A percentile compares a stretch with the other conserved stretches of the same genome.
Evolutionary conservation across 768 basidiomycete species (phyloP).

Genomic region (Lentinula boryana): DNA sequence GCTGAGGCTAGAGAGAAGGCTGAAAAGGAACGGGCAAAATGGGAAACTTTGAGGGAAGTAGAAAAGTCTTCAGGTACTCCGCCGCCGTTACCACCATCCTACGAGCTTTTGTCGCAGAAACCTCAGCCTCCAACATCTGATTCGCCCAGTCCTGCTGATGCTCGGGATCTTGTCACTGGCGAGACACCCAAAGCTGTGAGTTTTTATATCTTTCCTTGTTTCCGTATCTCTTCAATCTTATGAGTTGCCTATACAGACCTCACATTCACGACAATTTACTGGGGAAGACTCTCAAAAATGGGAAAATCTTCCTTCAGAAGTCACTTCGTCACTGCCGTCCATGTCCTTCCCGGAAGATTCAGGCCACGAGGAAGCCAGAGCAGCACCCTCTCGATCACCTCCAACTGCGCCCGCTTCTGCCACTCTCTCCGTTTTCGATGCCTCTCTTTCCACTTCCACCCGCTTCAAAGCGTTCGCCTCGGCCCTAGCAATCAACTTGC

Average conservation of each 20-base stretch:
- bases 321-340: slow-evolving; percentile 72
- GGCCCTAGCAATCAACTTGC: slow-evolving; percentile 75
- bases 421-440: slow-evolving; percentile 68
- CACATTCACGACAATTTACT: slow-evolving; percentile 30
- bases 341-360: slow-evolving; percentile 66
- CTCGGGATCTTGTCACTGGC: slow-evolving; percentile 31
- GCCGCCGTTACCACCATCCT: slow-evolving; percentile 9
- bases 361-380: slow-evolving; percentile 30
- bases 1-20: slow-evolving; percentile 71
- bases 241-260: slow-evolving; percentile 9
- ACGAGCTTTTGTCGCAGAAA: slow-evolving; percentile 4
- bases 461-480: slow-evolving; percentile 65
- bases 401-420: slow-evolving; percentile 34
- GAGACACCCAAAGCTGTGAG: slow-evolving; percentile 28
- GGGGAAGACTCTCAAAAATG: slow-evolving; percentile 55
- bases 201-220: slow-evolving; percentile 1
- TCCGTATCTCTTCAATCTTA: background rate
- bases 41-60: slow-evolving; percentile 59
- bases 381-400: slow-evolving; percentile 18
- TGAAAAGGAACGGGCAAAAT: slow-evolving; percentile 64
- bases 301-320: slow-evolving; percentile 64
- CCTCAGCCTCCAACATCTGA: slow-evolving; percentile 11
- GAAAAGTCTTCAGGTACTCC: slow-evolving; percentile 36
- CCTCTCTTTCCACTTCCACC: slow-evolving; percentile 57
- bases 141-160: slow-evolving; percentile 33